Percentiles rank a stretch among this genome's conserved stretches.
Conservation (phyloP, 2,329 filamentous ascomycete genomes). For the Xylaria sp. region DNA sequence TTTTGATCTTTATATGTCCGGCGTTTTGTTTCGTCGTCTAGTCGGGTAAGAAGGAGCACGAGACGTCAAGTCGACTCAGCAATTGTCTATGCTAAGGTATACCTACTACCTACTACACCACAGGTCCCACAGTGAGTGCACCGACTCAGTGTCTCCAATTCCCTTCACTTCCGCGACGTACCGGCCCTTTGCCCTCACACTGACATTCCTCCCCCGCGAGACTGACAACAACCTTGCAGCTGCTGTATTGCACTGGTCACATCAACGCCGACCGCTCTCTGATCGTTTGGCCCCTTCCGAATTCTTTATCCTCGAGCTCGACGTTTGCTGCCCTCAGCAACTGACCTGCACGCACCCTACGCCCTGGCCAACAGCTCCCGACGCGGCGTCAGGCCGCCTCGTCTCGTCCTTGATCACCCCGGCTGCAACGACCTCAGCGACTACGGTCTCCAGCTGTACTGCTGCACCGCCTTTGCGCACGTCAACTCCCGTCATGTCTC, state of each 20-base stretch:
- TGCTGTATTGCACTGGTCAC: constrained; percentile 10
- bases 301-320: constrained; percentile 1
- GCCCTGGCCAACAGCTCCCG: constrained; percentile 39
- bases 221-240: constrained; percentile 18
- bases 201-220: constrained; percentile 19
- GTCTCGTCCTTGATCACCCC: constrained; percentile 38
- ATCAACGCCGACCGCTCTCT: constrained; percentile 19
- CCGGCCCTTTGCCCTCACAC: constrained; percentile 19
- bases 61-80: constrained; percentile 2
- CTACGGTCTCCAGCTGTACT: constrained; percentile 30
- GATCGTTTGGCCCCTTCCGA: neutral
- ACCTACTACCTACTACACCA: neutral
- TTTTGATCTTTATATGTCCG: constrained; percentile 19
- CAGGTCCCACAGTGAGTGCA: constrained; percentile 11
- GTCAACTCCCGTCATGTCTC: constrained; percentile 53
- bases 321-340: constrained; percentile 39
- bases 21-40: constrained; percentile 13
- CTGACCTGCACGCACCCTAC: constrained; percentile 27
- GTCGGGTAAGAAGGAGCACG: constrained; percentile 9
- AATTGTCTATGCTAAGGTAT: neutral
- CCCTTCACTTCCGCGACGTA: constrained; percentile 37
- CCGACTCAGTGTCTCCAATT: constrained; percentile 23
- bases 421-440: constrained; percentile 41
- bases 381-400: constrained; percentile 41
- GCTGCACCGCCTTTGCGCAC: constrained; percentile 35